Evolutionary conservation across 257 asterid genomes (phyloP).

Genomic region (Jasminum sambac): DNA sequence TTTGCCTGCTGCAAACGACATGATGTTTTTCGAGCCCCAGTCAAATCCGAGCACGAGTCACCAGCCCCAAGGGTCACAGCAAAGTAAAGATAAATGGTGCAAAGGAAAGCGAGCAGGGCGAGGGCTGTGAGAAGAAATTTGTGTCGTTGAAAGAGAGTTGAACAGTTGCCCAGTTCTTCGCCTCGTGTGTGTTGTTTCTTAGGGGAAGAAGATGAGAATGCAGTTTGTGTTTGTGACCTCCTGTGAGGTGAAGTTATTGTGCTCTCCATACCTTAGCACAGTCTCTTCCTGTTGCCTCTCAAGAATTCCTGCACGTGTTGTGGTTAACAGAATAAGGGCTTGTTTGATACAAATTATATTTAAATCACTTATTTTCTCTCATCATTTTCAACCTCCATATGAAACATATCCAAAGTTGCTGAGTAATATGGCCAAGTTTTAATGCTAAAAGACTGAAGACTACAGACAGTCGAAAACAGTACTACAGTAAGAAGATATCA

Average conservation of each 20-base stretch:
- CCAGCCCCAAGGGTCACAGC: conserved; percentile 47
- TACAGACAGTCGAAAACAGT: neutral
- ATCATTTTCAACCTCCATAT: no score
- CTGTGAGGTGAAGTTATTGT: conserved; percentile 52
- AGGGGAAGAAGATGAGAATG: conserved; percentile 32
- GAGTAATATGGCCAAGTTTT: neutral
- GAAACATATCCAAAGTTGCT: no score
- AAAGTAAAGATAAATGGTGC: conserved; percentile 54
- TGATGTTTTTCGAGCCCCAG: conserved; percentile 24
- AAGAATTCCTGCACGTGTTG: neutral
- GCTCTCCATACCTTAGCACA: conserved; percentile 25
- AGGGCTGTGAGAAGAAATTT: conserved; percentile 51
- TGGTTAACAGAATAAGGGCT: neutral
- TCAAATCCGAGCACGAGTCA: conserved; percentile 38
- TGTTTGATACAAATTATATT: no score
- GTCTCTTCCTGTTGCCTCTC: neutral
- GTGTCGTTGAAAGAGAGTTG: conserved; percentile 46
- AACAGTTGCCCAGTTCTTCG: conserved; percentile 38
- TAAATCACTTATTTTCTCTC: no score
- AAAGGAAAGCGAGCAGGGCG: conserved; percentile 44
- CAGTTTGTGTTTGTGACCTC: conserved; percentile 42
- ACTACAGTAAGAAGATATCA: neutral
- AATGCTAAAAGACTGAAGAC: neutral
- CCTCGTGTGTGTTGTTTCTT: conserved; percentile 35
- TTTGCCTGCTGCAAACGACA: conserved; percentile 14